phyloP scores from a whole-genome alignment of 257 asterid species.

The Anisodus tanguticus region DNA sequence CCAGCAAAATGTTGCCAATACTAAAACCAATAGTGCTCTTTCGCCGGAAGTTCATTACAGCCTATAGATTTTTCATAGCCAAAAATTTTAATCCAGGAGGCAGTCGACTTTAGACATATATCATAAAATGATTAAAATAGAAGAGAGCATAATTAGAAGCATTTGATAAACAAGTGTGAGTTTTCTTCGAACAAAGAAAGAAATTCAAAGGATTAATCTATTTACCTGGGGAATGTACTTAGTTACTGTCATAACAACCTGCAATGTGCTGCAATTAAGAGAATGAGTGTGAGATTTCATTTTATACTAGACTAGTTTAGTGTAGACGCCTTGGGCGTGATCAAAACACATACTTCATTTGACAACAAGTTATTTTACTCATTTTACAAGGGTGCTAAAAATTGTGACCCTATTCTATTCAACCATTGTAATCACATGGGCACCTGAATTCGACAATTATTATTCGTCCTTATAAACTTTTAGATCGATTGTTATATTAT shows the following conservation, averaged over 20 bases:
- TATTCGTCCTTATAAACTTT: no score
- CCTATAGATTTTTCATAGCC: conserved; percentile 46
- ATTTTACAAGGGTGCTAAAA: no score
- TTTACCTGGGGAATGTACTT: conserved; percentile 96
- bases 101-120: neutral
- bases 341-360: no score
- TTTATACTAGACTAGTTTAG: neutral
- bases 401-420: no score
- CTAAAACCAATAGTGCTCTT: conserved; percentile 93
- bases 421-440: no score
- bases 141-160: neutral
- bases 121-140: neutral
- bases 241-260: conserved; percentile 84
- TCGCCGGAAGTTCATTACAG: conserved; percentile 63
- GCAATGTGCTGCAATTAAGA: conserved; percentile 65
- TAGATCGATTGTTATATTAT: no score
- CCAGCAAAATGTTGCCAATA: conserved; percentile 91
- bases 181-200: neutral
- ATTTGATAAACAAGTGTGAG: neutral
- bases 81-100: neutral
- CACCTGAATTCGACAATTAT: no score
- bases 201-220: neutral
- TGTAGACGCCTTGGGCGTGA: no score
- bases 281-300: neutral
- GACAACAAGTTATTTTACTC: no score